Evolutionary conservation across 805 yeast genomes (phyloP), one percentile per base, ranked within the genome.

Genomic region (Yamadazyma takamatsuzukensis): DNA sequence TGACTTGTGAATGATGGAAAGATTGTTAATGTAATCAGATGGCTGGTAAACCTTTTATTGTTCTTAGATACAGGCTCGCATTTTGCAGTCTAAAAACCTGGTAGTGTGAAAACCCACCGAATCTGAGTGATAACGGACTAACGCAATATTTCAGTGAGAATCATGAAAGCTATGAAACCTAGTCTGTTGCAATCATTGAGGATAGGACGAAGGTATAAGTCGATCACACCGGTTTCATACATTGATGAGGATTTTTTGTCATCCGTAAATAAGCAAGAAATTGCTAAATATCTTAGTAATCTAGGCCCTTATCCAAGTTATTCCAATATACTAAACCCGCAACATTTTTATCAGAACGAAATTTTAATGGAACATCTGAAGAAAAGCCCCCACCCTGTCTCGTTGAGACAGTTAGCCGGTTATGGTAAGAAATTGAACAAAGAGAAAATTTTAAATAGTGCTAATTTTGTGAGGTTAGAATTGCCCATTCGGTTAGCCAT

Each of bases 311-410:
- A 53, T 37, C 71, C 71, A 3, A 48, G 64, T 4, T 61, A 62
- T 36, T 62, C 68, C 29, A 59, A 49, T 37, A 64, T 66, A 33
- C 43, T 66, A 25, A 66, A 64, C 34, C 72, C 74, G 15, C 89
- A 85, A 51, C 97, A 88, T 53, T 90, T 84, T 56, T 90, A 86
- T 53, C 97, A 88, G 46, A 83, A 83, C 49, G 76, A 79, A 14
- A 74, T 80, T 4, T 62, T 87, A 37, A 58, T 76, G 49, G 68
- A 70, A 22, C 85, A 83, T 74, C 66, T 78, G 25, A 65, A 72
- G 30, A 74, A 78, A 42, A 52, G 52, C n/a, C 89, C 96, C 0
- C 87, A 86, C 53, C 96, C 97, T 0, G 94, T 90, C 15, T 81
- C 96, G 1, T 56, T 93, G n/a, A 68, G 86, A 32, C 97, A 90